Evolutionary conservation across 495 filamentous ascomycete species (phyloP).

Genomic region (Sabuloglossum arenarium): DNA sequence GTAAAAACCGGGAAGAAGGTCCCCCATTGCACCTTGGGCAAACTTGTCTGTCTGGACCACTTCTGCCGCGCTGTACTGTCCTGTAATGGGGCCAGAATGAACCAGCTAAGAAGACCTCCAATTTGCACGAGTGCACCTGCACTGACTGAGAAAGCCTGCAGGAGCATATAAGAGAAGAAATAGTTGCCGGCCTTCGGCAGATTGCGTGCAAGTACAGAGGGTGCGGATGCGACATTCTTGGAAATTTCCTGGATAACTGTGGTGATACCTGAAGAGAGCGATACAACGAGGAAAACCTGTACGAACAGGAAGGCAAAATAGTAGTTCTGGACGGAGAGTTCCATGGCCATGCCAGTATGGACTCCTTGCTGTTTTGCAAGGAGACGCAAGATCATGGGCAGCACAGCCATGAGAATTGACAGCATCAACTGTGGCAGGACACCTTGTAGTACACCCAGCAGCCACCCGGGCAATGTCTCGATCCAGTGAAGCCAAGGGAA

Average conservation of each 20-base stretch:
- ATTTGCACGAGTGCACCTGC: constrained; percentile 84
- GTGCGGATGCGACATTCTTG: constrained; percentile 28
- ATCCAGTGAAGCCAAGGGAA: constrained; percentile 57
- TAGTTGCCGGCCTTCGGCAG: constrained; percentile 84
- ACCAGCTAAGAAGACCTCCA: constrained; percentile 54
- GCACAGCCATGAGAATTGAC: constrained; percentile 55
- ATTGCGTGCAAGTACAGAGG: constrained; percentile 55
- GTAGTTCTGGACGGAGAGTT: constrained; percentile 71
- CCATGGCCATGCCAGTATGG: constrained; percentile 61
- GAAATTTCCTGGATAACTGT: constrained; percentile 40
- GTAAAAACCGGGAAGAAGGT: constrained; percentile 92
- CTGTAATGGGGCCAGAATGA: constrained; percentile 50
- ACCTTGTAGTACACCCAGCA: constrained; percentile 63
- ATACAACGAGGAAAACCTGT: constrained; percentile 85
- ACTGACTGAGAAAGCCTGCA: constrained; percentile 78
- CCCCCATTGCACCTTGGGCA: constrained; percentile 72
- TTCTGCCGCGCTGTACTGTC: constrained; percentile 82
- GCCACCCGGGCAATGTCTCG: constrained; percentile 32
- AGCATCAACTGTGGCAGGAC: constrained; percentile 63
- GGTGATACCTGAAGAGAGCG: constrained; percentile 63
- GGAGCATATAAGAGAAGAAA: constrained; percentile 95
- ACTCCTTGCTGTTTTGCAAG: constrained; percentile 57
- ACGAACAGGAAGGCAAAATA: constrained; percentile 93
- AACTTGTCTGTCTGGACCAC: constrained; percentile 61
- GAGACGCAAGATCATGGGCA: constrained; percentile 59